Evolutionary conservation across 2,329 filamentous ascomycete species (phyloP).

Genomic region (Cadophora sp.): DNA sequence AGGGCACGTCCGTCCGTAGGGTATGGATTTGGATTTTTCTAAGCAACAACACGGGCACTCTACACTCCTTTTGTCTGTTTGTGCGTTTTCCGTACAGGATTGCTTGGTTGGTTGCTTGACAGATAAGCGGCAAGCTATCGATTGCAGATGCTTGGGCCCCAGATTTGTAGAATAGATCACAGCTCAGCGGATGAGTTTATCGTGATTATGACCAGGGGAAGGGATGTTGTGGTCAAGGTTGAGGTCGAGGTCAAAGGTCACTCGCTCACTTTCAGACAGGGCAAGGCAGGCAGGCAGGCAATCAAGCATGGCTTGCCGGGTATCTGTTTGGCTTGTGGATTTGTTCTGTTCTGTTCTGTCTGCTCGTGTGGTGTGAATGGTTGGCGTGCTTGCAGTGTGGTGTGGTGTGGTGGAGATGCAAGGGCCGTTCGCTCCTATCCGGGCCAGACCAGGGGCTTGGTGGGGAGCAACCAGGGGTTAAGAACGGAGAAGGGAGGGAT

Average conservation of each 20-base stretch:
- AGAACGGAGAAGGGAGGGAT: not conserved
- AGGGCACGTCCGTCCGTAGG: not conserved
- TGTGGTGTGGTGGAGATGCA: not conserved
- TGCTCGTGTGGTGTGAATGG: no score
- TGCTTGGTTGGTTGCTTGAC: not conserved
- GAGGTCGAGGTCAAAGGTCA: not conserved
- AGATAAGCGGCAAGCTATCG: not conserved
- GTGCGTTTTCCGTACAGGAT: not conserved
- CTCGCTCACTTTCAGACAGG: not conserved
- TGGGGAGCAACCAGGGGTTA: not conserved
- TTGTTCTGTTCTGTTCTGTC: no score
- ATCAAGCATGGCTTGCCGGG: no score
- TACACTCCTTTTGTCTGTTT: not conserved
- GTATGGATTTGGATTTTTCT: not conserved
- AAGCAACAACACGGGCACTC: not conserved
- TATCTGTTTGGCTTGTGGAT: no score
- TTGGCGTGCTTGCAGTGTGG: no score
- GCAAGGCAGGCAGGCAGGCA: not conserved
- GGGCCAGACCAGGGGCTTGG: not conserved
- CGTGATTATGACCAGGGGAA: not conserved
- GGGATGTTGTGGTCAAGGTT: not conserved
- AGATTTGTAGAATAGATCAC: not conserved
- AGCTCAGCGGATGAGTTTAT: not conserved
- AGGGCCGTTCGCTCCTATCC: not conserved
- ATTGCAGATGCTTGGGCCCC: slow-evolving; percentile 10